Conservation (phyloP, 139 green algal species). For the Picochlorum sp. region DNA sequence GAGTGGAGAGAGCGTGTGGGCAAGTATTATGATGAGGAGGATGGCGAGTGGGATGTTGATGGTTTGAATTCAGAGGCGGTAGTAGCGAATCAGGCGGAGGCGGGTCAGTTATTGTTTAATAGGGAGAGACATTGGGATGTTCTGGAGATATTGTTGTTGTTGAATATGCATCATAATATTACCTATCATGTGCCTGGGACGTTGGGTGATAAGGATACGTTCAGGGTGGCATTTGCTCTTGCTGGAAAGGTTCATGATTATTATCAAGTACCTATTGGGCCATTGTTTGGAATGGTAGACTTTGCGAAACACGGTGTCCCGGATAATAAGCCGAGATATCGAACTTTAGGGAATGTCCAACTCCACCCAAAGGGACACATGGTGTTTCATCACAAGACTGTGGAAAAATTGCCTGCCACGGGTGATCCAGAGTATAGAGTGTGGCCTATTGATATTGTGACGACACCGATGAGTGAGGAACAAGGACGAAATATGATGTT, state of each 20-base stretch:
- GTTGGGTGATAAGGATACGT: conserved; percentile 37
- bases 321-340: not conserved
- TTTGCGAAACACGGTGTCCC: not conserved
- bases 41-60: not conserved
- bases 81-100: not conserved
- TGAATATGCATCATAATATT: conserved; percentile 23
- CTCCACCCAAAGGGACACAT: not conserved
- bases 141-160: conserved; percentile 31
- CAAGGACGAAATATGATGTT: not conserved
- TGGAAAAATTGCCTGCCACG: not conserved
- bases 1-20: not conserved
- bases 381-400: conserved; percentile 1
- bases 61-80: not conserved
- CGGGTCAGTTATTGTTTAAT: conserved; percentile 1
- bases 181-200: conserved; percentile 13
- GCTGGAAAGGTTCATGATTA: conserved; percentile 10
- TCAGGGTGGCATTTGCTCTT: conserved; percentile 27
- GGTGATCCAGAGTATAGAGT: not conserved
- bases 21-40: not conserved
- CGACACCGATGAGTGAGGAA: not conserved
- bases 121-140: conserved; percentile 22
- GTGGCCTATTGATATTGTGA: not conserved
- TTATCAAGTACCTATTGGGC: not conserved
- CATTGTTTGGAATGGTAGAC: not conserved
- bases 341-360: not conserved